These are phyloP conservation scores for Ceratocystiopsis minuta DNA, from an alignment of 2,329 filamentous ascomycete genomes.

Conservation along the genomic window DNA sequence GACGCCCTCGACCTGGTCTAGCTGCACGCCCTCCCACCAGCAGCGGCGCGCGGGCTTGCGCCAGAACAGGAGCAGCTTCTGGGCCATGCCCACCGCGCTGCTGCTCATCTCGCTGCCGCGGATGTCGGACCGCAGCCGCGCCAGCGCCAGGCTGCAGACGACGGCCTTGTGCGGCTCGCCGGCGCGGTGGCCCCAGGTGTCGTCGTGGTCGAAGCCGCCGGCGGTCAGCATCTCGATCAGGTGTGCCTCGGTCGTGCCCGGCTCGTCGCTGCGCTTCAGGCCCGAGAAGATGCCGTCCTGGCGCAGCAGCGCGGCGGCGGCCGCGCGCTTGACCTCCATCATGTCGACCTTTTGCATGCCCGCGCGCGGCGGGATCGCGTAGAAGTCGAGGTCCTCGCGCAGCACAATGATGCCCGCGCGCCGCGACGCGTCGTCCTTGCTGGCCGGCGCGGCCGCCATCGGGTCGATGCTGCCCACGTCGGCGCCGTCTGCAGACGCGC, in stretches of 20 bases:
- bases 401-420: constrained; percentile 95
- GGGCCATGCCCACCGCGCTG: constrained; percentile 88
- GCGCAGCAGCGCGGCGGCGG: constrained; percentile 65
- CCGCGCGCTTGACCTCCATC: constrained; percentile 89
- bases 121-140: constrained; percentile 81
- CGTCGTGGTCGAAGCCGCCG: constrained; percentile 91
- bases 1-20: constrained; percentile 76
- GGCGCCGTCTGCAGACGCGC: constrained; percentile 31
- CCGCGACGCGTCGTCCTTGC: constrained; percentile 61
- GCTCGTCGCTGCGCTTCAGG: constrained; percentile 83
- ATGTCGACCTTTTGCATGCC: constrained; percentile 80
- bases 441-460: constrained; percentile 26
- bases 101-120: constrained; percentile 57
- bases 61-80: constrained; percentile 96
- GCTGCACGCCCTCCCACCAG: constrained; percentile 97
- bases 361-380: constrained; percentile 72
- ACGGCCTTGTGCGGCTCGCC: constrained; percentile 96
- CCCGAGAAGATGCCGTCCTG: constrained; percentile 96
- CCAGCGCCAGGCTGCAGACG: constrained; percentile 88
- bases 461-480: constrained; percentile 54
- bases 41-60: constrained; percentile 87
- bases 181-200: constrained; percentile 91
- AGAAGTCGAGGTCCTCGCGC: constrained; percentile 92
- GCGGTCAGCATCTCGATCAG: constrained; percentile 98
- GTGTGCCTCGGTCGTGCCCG: constrained; percentile 92